These are phyloP conservation scores for Pseudomicrostroma phylloplanum DNA, from an alignment of 1,284 basidiomycete genomes.

Conservation along the genomic window DNA sequence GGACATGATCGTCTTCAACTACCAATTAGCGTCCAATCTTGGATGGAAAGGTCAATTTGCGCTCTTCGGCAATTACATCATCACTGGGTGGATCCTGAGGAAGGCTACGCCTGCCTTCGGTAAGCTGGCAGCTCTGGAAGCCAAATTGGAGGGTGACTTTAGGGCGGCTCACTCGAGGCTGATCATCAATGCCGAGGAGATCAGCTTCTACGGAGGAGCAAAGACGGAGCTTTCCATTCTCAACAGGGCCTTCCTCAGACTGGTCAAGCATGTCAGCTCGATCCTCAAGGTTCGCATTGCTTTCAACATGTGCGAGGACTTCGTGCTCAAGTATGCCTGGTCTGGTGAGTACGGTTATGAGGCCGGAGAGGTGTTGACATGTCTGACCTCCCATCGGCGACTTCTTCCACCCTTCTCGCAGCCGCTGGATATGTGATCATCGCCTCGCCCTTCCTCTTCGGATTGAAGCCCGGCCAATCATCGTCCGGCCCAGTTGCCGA, in stretches of 20 bases:
- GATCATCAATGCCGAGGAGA: conserved; percentile 85
- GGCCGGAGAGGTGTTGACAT: neutral
- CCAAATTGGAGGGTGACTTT: conserved; percentile 77
- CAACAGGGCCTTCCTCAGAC: conserved; percentile 67
- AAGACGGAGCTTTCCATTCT: conserved; percentile 76
- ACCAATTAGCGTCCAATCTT: conserved; percentile 77
- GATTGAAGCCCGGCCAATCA: conserved; percentile 8
- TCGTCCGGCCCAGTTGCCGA: conserved; percentile 10
- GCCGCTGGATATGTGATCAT: conserved; percentile 50
- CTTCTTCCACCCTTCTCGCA: too few species aligned
- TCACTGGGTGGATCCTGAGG: conserved; percentile 73
- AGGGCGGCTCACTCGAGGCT: conserved; percentile 78
- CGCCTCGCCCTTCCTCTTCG: conserved; percentile 44
- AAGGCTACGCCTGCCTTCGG: conserved; percentile 89
- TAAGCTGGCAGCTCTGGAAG: conserved; percentile 79
- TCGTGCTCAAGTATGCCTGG: conserved; percentile 51
- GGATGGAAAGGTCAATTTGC: conserved; percentile 69
- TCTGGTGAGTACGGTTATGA: conserved; percentile 12
- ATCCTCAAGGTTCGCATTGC: conserved; percentile 70
- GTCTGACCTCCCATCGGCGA: neutral
- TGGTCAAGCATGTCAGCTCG: conserved; percentile 82
- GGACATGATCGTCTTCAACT: conserved; percentile 87
- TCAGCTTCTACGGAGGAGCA: conserved; percentile 89
- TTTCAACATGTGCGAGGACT: conserved; percentile 49
- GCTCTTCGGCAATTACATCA: conserved; percentile 76